A percentile compares a stretch with the other conserved stretches of the same genome.
phyloP scores from a whole-genome alignment of 495 filamentous ascomycete species.

The Penicillium cataractarum region DNA sequence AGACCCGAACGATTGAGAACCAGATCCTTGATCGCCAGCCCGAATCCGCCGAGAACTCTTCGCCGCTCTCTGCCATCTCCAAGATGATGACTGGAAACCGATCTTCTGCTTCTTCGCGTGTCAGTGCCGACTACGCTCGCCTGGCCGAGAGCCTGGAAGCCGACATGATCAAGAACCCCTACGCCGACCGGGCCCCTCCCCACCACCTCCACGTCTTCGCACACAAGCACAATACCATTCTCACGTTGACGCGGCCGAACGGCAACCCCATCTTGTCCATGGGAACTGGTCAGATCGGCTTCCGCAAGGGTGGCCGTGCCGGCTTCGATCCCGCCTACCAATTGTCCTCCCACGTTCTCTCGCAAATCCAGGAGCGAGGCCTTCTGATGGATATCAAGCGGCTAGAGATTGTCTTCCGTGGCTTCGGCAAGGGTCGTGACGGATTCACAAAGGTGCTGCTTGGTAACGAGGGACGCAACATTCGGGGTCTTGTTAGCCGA shows the following conservation, averaged over 20 bases:
- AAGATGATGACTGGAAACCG: conserved; percentile 37
- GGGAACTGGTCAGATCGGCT: conserved; percentile 81
- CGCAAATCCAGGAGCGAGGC: conserved; percentile 75
- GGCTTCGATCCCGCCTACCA: conserved; percentile 95
- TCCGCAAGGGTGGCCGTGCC: conserved; percentile 75
- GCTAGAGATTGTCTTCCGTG: conserved; percentile 78
- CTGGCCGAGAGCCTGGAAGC: conserved; percentile 43
- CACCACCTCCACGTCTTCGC: conserved; percentile 87
- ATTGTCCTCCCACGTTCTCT: conserved; percentile 75
- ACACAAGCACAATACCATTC: conserved; percentile 89
- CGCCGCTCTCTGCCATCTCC: conserved; percentile 37
- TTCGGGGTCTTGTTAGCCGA: conserved; percentile 70
- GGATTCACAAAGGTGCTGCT: conserved; percentile 86
- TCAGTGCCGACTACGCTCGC: conserved; percentile 34
- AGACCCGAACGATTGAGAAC: conserved; percentile 32
- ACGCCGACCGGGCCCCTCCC: conserved; percentile 49
- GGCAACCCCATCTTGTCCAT: conserved; percentile 74
- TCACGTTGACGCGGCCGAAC: conserved; percentile 83
- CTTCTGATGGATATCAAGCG: conserved; percentile 57
- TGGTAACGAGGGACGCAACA: conserved; percentile 74
- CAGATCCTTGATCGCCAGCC: conserved; percentile 36
- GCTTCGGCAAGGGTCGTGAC: conserved; percentile 83
- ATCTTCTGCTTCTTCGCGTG: conserved; percentile 17
- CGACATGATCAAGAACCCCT: conserved; percentile 43
- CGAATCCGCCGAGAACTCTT: conserved; percentile 22